These are phyloP conservation scores for Periconia sp. DNA, from an alignment of 2,329 filamentous ascomycete species.

Conservation along the genomic window DNA sequence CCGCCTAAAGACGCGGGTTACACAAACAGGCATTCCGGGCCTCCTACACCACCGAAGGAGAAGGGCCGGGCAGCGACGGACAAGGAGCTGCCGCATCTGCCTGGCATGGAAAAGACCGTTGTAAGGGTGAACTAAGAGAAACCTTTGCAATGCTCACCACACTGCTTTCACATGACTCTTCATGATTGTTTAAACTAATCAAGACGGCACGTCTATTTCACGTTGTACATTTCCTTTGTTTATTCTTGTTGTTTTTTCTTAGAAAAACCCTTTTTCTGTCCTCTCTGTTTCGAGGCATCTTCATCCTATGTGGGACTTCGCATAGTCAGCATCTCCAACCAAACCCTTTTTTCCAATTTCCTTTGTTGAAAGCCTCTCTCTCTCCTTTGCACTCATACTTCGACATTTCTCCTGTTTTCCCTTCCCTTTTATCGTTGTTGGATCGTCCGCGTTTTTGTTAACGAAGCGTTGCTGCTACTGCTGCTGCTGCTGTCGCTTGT, in stretches of 20 bases:
- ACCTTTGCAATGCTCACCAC: background rate
- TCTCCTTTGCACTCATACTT: background rate
- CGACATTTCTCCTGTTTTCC: background rate
- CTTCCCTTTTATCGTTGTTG: background rate
- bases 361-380: background rate
- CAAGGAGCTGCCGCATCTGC: constrained; percentile 39
- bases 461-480: background rate
- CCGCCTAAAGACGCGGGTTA: constrained; percentile 40
- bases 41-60: constrained; percentile 46
- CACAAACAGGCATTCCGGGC: constrained; percentile 29
- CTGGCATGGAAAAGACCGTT: constrained; percentile 30
- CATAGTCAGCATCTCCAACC: background rate
- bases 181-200: background rate
- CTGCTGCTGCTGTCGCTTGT: no score
- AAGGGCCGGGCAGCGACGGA: constrained; percentile 27
- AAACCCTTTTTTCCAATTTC: no score
- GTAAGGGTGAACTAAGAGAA: constrained; percentile 32
- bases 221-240: background rate
- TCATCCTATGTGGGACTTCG: constrained; percentile 2
- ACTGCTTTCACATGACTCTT: background rate
- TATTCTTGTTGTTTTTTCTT: background rate
- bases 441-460: background rate
- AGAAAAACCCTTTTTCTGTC: background rate
- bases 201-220: background rate
- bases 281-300: background rate